These are phyloP conservation scores for Euphorbia schlechtendalii DNA, from an alignment of 441 rosid genomes.

Conservation along the genomic window DNA sequence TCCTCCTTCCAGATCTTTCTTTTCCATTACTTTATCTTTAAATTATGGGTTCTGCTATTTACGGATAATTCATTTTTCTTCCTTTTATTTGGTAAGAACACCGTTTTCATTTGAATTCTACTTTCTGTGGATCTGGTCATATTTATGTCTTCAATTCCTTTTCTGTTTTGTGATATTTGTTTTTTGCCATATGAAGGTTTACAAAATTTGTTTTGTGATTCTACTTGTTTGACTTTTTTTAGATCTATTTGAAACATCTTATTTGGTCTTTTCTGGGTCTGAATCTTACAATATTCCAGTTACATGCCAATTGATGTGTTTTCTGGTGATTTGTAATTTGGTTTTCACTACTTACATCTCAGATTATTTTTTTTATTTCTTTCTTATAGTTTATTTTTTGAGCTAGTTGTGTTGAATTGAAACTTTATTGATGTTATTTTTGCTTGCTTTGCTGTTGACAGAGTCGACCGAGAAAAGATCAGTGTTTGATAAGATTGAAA, in stretches of 20 bases:
- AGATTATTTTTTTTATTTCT: background rate
- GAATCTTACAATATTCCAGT: background rate
- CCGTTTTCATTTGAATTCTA: background rate
- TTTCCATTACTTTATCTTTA: background rate
- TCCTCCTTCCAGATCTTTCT: constrained; percentile 8
- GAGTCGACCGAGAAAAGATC: constrained; percentile 9
- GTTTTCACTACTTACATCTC: background rate
- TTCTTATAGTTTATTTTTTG: no score
- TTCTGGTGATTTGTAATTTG: background rate
- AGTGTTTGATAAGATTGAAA: constrained; percentile 11
- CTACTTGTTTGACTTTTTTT: background rate
- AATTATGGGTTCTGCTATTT: background rate
- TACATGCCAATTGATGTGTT: background rate
- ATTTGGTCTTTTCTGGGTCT: no score
- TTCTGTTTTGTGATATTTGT: background rate
- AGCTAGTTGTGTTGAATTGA: constrained; percentile 9
- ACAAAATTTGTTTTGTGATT: background rate
- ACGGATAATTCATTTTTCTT: no score
- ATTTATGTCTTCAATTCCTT: background rate
- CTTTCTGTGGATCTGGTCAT: background rate
- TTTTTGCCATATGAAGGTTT: background rate
- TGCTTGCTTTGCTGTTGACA: constrained; percentile 18
- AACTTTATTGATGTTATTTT: constrained; percentile 10
- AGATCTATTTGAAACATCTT: background rate
- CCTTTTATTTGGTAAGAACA: background rate